Conservation (phyloP, 345 rosid species). For the Sonneratia alba region DNA sequence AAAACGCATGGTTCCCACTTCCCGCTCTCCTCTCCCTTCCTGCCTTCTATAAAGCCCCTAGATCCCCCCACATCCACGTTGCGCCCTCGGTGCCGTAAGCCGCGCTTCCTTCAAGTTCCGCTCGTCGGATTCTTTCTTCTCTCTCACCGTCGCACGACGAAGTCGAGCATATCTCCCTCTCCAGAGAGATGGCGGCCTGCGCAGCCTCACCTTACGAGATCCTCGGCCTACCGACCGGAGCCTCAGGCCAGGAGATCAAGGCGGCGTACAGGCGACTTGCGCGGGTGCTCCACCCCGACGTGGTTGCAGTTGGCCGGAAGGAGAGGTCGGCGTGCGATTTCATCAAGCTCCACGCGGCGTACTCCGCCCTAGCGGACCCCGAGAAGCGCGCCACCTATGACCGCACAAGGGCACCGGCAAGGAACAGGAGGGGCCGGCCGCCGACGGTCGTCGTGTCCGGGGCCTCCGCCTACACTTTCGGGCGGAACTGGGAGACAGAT, state of each 20-base stretch:
- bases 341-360: slow-evolving; percentile 44
- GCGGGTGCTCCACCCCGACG: slow-evolving; percentile 51
- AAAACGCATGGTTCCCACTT: too few relatives aligned
- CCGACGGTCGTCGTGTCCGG: neutral
- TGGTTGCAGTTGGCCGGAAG: slow-evolving; percentile 28
- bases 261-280: slow-evolving; percentile 52
- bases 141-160: too few relatives aligned
- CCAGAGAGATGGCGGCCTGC: neutral
- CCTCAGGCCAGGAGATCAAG: slow-evolving; percentile 37
- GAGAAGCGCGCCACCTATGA: slow-evolving; percentile 41
- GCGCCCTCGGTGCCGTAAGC: too few relatives aligned
- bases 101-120: too few relatives aligned
- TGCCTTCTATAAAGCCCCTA: too few relatives aligned
- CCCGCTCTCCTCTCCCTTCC: too few relatives aligned
- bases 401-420: neutral
- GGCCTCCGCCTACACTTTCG: neutral
- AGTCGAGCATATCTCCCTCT: neutral
- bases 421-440: neutral
- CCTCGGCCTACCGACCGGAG: slow-evolving; percentile 33
- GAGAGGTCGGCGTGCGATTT: slow-evolving; percentile 37
- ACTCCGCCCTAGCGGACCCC: slow-evolving; percentile 47
- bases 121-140: too few relatives aligned
- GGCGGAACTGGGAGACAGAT: neutral
- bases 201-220: slow-evolving; percentile 34
- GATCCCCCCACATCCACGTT: too few relatives aligned